These are phyloP conservation scores for Alternaria tenuissima DNA, from an alignment of 2,329 filamentous ascomycete genomes.

Conservation along the genomic window DNA sequence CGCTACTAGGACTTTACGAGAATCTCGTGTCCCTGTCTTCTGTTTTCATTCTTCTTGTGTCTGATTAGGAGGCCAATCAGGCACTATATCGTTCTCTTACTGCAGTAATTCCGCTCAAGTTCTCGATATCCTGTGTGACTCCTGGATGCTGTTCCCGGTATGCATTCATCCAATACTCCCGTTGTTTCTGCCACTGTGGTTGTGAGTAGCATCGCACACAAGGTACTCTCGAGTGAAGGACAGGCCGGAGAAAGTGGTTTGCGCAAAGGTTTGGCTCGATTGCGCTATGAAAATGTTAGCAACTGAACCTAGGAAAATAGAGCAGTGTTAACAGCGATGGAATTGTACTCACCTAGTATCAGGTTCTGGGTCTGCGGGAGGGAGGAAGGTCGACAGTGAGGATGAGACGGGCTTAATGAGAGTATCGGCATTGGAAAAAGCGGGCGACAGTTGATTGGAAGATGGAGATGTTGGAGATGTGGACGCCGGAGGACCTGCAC, in stretches of 20 bases:
- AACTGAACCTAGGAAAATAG: not conserved
- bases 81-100: conserved; percentile 24
- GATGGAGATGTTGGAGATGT: not conserved
- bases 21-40: not conserved
- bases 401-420: not conserved
- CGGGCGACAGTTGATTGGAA: not conserved
- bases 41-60: not conserved
- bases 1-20: not conserved
- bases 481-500: not conserved
- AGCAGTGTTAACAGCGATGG: not conserved
- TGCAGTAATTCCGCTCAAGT: conserved; percentile 27
- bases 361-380: not conserved
- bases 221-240: conserved; percentile 26
- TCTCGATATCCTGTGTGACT: conserved; percentile 23
- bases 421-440: conserved; percentile 9
- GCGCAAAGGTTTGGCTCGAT: conserved; percentile 26
- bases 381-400: not conserved
- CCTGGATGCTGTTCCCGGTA: conserved; percentile 31
- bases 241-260: conserved; percentile 30
- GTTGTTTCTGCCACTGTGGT: conserved; percentile 21
- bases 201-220: conserved; percentile 38
- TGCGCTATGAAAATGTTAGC: not conserved
- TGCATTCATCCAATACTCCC: conserved; percentile 24
- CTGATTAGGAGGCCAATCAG: not conserved
- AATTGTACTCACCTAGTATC: not conserved